Conservation (phyloP, 2,329 filamentous ascomycete species). For the Bimuria novae-zelandiae region DNA sequence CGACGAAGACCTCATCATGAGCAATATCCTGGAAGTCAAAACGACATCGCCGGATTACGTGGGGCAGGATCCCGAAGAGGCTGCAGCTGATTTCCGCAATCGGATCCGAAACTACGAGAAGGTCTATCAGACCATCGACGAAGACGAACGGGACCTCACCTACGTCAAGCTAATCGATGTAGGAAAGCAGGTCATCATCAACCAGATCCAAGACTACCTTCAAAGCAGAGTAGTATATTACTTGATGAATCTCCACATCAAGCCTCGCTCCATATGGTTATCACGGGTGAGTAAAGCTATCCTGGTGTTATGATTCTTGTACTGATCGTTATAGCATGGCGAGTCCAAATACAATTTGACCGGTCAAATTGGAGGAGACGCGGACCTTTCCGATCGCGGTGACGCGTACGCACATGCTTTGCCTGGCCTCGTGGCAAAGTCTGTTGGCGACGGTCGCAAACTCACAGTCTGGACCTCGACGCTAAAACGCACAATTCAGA, state of each 20-base stretch:
- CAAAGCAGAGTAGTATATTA: constrained; percentile 98
- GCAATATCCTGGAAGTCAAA: constrained; percentile 97
- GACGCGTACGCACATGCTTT: constrained; percentile 85
- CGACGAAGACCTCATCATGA: constrained; percentile 94
- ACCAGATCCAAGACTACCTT: constrained; percentile 93
- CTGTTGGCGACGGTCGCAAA: constrained; percentile 74
- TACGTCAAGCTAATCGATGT: constrained; percentile 98
- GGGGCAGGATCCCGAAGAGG: constrained; percentile 90
- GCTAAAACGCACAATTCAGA: constrained; percentile 85
- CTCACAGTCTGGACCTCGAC: constrained; percentile 78
- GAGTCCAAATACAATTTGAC: constrained; percentile 91
- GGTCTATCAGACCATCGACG: constrained; percentile 91
- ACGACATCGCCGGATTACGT: constrained; percentile 93
- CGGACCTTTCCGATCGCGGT: constrained; percentile 81
- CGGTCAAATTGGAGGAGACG: constrained; percentile 91
- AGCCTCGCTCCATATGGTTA: constrained; percentile 93
- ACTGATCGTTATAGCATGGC: constrained; percentile 68
- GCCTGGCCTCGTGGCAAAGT: constrained; percentile 81
- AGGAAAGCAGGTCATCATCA: constrained; percentile 95
- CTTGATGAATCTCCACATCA: constrained; percentile 97
- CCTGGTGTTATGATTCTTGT: neutral
- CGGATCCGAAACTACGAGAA: constrained; percentile 97
- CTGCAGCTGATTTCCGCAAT: constrained; percentile 88
- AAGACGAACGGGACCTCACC: constrained; percentile 83
- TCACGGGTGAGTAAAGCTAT: constrained; percentile 70